A percentile compares a stretch with the other conserved stretches of the same genome.
Conservation (phyloP, 768 basidiomycete genomes). For the Clathrus columnatus region DNA sequence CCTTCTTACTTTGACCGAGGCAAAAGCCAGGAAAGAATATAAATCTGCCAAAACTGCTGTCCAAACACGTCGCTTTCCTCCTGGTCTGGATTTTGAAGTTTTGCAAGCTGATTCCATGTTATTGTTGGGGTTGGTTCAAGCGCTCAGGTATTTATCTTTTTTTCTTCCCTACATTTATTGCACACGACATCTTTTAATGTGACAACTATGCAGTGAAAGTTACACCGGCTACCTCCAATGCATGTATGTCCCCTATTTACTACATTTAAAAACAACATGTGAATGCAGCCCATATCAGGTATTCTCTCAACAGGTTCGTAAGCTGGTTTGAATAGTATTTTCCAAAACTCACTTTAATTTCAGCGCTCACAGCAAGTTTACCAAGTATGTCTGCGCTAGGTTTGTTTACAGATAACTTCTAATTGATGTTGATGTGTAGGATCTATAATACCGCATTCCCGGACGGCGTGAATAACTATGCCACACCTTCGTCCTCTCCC, state of each 20-base stretch:
- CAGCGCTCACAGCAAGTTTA: constrained; percentile 67
- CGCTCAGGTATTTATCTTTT: constrained; percentile 43
- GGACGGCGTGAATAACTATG: constrained; percentile 40
- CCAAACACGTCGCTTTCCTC: constrained; percentile 35
- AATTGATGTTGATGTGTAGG: constrained; percentile 25
- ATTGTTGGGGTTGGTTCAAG: constrained; percentile 60
- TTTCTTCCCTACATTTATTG: neutral
- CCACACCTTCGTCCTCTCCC: constrained; percentile 31
- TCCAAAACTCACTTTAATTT: neutral
- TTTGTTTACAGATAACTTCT: neutral
- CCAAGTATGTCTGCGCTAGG: constrained; percentile 38
- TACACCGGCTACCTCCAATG: constrained; percentile 76
- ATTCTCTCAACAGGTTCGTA: constrained; percentile 46
- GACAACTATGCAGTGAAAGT: constrained; percentile 48
- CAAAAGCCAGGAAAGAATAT: constrained; percentile 46
- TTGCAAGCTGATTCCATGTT: constrained; percentile 66
- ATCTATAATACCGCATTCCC: constrained; percentile 64
- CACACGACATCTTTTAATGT: no score
- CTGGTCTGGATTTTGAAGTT: constrained; percentile 71
- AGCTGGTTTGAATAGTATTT: neutral
- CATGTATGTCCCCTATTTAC: constrained; percentile 38
- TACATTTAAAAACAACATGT: neutral
- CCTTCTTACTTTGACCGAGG: constrained; percentile 49
- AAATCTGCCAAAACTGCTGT: constrained; percentile 28
- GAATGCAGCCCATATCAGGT: constrained; percentile 22